These are phyloP conservation scores for Talaromyces liani DNA, from an alignment of 495 filamentous ascomycete genomes.

Conservation along the genomic window DNA sequence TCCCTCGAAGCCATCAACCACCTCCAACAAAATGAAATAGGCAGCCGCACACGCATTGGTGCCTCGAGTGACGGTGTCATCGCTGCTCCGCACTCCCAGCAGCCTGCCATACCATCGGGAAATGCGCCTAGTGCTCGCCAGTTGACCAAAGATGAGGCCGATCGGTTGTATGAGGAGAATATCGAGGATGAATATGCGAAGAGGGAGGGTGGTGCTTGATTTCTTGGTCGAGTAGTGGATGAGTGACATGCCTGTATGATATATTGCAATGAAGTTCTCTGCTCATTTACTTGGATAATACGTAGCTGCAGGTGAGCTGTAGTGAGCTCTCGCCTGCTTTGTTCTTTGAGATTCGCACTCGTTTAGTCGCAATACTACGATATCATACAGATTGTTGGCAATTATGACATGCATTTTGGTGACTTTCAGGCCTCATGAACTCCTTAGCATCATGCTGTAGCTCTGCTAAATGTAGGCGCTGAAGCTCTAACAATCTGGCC, in stretches of 20 bases:
- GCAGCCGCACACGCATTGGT: constrained; percentile 11
- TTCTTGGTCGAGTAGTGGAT: not conserved
- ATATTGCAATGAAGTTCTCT: not conserved
- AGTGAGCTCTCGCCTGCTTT: no score
- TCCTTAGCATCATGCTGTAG: no score
- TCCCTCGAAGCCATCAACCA: constrained; percentile 13
- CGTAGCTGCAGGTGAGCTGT: not conserved
- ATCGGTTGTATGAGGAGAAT: constrained; percentile 58
- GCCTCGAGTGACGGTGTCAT: constrained; percentile 11
- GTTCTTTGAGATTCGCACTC: no score
- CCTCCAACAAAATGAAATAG: constrained; percentile 7
- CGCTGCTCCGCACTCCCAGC: constrained; percentile 12
- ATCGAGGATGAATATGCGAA: constrained; percentile 78
- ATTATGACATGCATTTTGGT: no score
- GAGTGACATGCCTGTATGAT: not conserved
- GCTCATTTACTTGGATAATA: not conserved
- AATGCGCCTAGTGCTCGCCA: constrained; percentile 16
- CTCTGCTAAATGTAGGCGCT: no score
- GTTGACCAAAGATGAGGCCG: constrained; percentile 46
- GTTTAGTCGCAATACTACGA: no score
- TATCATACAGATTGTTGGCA: no score
- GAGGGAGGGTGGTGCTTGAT: constrained; percentile 59
- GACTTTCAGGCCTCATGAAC: no score
- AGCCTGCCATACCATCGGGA: constrained; percentile 7
- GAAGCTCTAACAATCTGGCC: no score